A percentile compares a stretch with the other conserved stretches of the same genome.
Conservation (phyloP, 768 basidiomycete species). For the Nidula microcarpa region DNA sequence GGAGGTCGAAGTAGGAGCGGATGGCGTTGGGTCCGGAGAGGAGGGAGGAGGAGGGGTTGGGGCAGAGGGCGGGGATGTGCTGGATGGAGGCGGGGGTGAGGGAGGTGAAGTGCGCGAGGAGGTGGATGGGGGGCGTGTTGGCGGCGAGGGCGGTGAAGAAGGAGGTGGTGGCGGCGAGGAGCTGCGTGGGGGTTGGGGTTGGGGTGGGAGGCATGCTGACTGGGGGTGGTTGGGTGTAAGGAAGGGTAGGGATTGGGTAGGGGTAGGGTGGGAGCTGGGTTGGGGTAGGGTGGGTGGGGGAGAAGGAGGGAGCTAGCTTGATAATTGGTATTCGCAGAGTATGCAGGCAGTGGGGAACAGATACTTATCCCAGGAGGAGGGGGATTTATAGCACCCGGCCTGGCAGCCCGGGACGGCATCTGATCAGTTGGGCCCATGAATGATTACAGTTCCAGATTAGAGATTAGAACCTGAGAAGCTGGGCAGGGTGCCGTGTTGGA, state of each 20-base stretch:
- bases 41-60: slow-evolving; percentile 27
- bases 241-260: neutral
- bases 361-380: too few relatives aligned
- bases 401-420: too few relatives aligned
- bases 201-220: slow-evolving; percentile 14
- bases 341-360: too few relatives aligned
- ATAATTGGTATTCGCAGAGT: too few relatives aligned
- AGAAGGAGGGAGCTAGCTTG: too few relatives aligned
- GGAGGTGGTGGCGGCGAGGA: slow-evolving; percentile 25
- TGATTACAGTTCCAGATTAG: too few relatives aligned
- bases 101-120: slow-evolving; percentile 37
- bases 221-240: slow-evolving; percentile 1
- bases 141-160: slow-evolving; percentile 34
- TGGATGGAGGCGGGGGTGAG: slow-evolving; percentile 33
- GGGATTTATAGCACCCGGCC: too few relatives aligned
- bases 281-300: neutral
- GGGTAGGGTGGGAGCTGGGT: too few relatives aligned
- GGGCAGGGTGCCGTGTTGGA: too few relatives aligned
- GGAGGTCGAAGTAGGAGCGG: slow-evolving; percentile 47
- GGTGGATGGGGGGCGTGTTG: slow-evolving; percentile 24
- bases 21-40: slow-evolving; percentile 40
- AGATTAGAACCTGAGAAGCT: too few relatives aligned
- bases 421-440: too few relatives aligned
- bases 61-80: slow-evolving; percentile 32
- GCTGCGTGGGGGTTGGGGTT: slow-evolving; percentile 9